Conservation (phyloP, 2,329 filamentous ascomycete species). For the Diaporthe helianthi region DNA sequence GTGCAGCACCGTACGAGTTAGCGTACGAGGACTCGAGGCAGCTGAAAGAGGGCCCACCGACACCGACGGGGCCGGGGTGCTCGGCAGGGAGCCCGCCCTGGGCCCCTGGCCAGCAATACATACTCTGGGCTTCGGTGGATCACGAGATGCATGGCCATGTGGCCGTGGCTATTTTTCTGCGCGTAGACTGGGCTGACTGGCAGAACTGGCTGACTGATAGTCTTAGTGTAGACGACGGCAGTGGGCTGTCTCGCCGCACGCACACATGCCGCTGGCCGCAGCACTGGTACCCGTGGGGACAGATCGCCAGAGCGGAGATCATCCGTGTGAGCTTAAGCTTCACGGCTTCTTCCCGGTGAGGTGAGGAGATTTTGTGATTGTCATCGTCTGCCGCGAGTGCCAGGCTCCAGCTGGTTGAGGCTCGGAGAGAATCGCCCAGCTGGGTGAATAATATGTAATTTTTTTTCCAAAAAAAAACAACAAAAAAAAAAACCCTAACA, state of each 20-base stretch:
- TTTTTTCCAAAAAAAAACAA: too few species aligned
- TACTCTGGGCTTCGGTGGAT: not conserved
- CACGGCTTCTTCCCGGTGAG: constrained; percentile 10
- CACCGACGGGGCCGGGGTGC: constrained; percentile 2
- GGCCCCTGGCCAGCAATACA: not conserved
- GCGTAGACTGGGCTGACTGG: too few species aligned
- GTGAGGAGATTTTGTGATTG: constrained; percentile 10
- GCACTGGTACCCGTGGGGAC: constrained; percentile 7
- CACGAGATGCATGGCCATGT: constrained; percentile 23
- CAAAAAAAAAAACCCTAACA: too few species aligned
- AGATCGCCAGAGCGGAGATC: constrained; percentile 13
- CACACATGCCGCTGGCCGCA: constrained; percentile 6
- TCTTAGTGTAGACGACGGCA: not conserved
- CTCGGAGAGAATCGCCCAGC: constrained; percentile 8
- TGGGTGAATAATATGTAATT: not conserved
- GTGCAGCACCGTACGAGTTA: constrained; percentile 25
- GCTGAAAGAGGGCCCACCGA: constrained; percentile 20
- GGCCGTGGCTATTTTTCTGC: constrained; percentile 4
- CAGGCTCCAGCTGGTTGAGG: not conserved
- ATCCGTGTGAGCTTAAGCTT: constrained; percentile 8
- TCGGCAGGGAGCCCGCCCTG: constrained; percentile 10
- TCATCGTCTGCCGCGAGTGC: not conserved
- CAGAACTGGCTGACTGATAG: too few species aligned
- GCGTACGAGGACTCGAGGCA: constrained; percentile 6
- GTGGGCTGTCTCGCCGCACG: constrained; percentile 4